These are phyloP conservation scores for Crithidia bombi DNA, from an alignment of 208 protist species.

Conservation along the genomic window DNA sequence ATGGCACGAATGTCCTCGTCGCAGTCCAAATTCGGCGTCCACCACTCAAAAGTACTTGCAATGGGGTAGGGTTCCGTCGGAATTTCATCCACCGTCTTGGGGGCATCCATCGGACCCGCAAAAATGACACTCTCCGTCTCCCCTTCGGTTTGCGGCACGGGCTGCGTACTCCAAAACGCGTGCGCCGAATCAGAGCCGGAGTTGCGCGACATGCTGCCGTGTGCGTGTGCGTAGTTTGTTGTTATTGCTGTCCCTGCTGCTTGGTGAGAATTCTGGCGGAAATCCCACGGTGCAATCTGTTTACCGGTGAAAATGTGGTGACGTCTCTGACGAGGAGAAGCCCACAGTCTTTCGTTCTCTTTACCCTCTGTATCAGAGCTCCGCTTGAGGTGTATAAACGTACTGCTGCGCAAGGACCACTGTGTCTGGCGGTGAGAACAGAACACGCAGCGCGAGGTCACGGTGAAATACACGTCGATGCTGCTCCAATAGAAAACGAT, in stretches of 20 bases:
- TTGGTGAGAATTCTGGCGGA: too few species aligned
- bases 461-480: too few species aligned
- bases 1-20: slow-evolving; percentile 75
- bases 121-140: slow-evolving; percentile 30
- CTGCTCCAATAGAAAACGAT: too few species aligned
- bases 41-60: slow-evolving; percentile 96
- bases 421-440: too few species aligned
- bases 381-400: too few species aligned
- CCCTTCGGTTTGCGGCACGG: slow-evolving; percentile 63
- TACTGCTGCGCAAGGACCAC: too few species aligned
- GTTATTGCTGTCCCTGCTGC: background rate
- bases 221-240: background rate
- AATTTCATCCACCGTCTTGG: slow-evolving; percentile 88
- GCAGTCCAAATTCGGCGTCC: slow-evolving; percentile 86
- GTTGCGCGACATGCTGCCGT: slow-evolving; percentile 17
- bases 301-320: too few species aligned
- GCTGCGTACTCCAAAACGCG: slow-evolving; percentile 88
- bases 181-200: slow-evolving; percentile 31
- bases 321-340: too few species aligned
- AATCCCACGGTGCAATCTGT: too few species aligned
- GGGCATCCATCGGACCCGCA: slow-evolving; percentile 67
- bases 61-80: slow-evolving; percentile 89
- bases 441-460: too few species aligned
- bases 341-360: too few species aligned
- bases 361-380: too few species aligned